Conservation (phyloP, 78 protist genomes). For the Protostelium mycophagum region DNA sequence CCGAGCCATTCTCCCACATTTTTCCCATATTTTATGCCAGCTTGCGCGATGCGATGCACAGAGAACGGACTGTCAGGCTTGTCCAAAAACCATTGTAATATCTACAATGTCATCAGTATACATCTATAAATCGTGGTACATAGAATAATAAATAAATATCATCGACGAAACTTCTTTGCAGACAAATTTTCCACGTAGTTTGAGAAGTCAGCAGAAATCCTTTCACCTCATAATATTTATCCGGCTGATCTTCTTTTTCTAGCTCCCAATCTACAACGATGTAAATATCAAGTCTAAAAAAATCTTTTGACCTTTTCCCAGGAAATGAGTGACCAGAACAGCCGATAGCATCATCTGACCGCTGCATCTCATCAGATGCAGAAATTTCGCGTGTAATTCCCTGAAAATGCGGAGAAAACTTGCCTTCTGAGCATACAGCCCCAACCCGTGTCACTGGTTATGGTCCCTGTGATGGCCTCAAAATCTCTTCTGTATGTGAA, state of each 20-base stretch:
- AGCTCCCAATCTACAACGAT: background rate
- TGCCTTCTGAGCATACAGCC: conserved; percentile 53
- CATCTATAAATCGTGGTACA: background rate
- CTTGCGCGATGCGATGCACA: conserved; percentile 58
- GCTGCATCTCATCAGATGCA: background rate
- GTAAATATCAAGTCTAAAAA: background rate
- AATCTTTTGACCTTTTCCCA: background rate
- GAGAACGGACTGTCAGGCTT: conserved; percentile 64
- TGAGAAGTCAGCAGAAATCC: too few species aligned
- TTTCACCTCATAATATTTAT: background rate
- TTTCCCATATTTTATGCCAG: conserved; percentile 36
- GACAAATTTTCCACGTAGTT: too few species aligned
- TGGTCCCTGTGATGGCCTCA: conserved; percentile 27
- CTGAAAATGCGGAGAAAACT: background rate
- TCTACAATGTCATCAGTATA: background rate
- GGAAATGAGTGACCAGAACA: background rate
- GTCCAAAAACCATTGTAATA: conserved; percentile 42
- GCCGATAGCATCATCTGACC: background rate
- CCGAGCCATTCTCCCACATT: conserved; percentile 77
- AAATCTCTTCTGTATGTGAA: conserved; percentile 67
- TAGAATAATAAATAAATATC: too few species aligned
- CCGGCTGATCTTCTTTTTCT: background rate
- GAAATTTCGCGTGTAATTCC: background rate
- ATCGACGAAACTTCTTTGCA: too few species aligned
- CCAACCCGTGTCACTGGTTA: conserved; percentile 64